Evolutionary conservation across 2,329 filamentous ascomycete genomes (phyloP).

Genomic region (Beauveria pseudobassiana): DNA sequence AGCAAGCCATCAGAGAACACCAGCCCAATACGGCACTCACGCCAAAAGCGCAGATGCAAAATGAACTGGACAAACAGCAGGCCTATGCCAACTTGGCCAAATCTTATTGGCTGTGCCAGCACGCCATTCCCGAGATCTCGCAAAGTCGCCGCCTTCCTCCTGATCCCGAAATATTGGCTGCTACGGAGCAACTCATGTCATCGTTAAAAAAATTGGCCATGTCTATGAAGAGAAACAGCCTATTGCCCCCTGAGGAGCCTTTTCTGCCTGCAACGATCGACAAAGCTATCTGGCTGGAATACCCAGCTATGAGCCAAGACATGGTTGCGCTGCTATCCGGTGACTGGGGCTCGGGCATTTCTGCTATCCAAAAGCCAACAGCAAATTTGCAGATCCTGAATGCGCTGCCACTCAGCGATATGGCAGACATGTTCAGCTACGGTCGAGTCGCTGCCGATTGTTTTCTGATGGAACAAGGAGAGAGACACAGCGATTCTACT

Average conservation of each 20-base stretch:
- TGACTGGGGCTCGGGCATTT: slow-evolving; percentile 42
- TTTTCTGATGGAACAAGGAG: slow-evolving; percentile 64
- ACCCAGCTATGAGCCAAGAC: slow-evolving; percentile 66
- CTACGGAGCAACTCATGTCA: slow-evolving; percentile 50
- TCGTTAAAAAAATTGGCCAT: slow-evolving; percentile 66
- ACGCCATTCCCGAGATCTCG: slow-evolving; percentile 43
- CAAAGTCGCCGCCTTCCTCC: slow-evolving; percentile 33
- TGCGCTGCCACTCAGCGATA: slow-evolving; percentile 71
- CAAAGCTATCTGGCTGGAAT: slow-evolving; percentile 73
- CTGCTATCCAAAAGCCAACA: slow-evolving; percentile 38
- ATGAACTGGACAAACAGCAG: slow-evolving; percentile 57
- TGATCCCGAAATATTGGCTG: slow-evolving; percentile 42
- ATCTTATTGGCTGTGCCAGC: slow-evolving; percentile 68
- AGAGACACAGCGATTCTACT: slow-evolving; percentile 58
- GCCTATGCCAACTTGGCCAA: slow-evolving; percentile 83
- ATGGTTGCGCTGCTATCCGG: slow-evolving; percentile 64
- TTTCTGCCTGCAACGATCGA: slow-evolving; percentile 72
- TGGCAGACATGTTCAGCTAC: slow-evolving; percentile 65
- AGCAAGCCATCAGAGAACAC: slow-evolving; percentile 57
- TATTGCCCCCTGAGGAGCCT: slow-evolving; percentile 62
- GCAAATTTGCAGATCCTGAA: slow-evolving; percentile 51
- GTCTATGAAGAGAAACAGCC: slow-evolving; percentile 78
- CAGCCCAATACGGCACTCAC: slow-evolving; percentile 33
- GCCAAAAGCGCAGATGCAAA: slow-evolving; percentile 45
- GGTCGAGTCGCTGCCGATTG: slow-evolving; percentile 69